A percentile compares a stretch with the other conserved stretches of the same genome.
Conservation (phyloP, 1,284 basidiomycete species). For the Pseudozyma flocculosa region DNA sequence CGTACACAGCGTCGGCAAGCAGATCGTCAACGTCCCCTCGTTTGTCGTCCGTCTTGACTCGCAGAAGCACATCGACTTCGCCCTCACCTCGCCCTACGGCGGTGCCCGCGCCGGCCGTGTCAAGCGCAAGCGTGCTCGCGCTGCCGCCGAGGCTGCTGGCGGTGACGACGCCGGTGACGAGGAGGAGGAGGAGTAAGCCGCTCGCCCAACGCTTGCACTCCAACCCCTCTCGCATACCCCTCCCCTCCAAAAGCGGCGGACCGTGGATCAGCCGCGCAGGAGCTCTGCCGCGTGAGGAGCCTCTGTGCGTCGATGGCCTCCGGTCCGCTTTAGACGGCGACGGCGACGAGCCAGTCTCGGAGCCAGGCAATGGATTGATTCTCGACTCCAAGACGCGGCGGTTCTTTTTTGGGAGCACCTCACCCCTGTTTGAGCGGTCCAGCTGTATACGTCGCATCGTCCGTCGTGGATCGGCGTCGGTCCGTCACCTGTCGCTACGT, state of each 20-base stretch:
- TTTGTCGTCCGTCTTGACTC: slow-evolving; percentile 80
- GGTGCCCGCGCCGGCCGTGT: slow-evolving; percentile 95
- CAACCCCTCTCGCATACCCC: slow-evolving; percentile 1
- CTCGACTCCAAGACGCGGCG: too few species aligned
- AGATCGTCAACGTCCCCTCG: slow-evolving; percentile 98
- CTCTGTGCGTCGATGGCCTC: background rate
- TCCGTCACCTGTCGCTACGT: too few species aligned
- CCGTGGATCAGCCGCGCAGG: too few species aligned
- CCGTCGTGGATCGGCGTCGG: too few species aligned
- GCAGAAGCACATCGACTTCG: slow-evolving; percentile 90
- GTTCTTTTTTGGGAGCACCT: too few species aligned
- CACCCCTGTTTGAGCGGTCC: too few species aligned
- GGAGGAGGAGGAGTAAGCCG: slow-evolving; percentile 62
- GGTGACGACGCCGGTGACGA: slow-evolving; percentile 81
- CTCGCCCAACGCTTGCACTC: background rate
- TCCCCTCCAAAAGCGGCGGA: slow-evolving; percentile 13
- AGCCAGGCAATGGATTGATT: too few species aligned
- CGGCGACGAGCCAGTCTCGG: too few species aligned
- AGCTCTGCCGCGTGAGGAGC: background rate
- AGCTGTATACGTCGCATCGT: too few species aligned
- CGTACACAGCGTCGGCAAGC: slow-evolving; percentile 80
- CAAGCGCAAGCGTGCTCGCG: slow-evolving; percentile 96
- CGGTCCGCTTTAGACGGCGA: too few species aligned
- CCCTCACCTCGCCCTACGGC: slow-evolving; percentile 94
- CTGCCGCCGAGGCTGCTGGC: slow-evolving; percentile 87